Percentiles rank a stretch among this genome's conserved stretches.
Conservation (phyloP, 2,329 filamentous ascomycete genomes). For the Fusarium hostae region DNA sequence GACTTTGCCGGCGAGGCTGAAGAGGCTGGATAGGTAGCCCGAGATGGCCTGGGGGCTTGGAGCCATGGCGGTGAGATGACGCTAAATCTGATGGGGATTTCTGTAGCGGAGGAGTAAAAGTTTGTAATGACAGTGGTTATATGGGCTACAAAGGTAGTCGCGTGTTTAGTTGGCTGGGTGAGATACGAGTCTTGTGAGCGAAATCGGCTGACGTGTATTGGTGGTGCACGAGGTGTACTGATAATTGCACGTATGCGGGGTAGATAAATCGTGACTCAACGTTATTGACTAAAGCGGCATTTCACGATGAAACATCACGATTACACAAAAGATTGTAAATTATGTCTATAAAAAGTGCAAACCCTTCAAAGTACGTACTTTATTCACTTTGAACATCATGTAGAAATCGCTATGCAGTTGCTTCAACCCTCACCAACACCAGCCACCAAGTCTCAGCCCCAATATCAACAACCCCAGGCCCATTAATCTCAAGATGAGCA, state of each 20-base stretch:
- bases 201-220: slow-evolving; percentile 22
- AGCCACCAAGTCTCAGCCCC: slow-evolving; percentile 51
- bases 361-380: too few species aligned
- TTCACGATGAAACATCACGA: not conserved
- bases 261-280: slow-evolving; percentile 15
- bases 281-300: not conserved
- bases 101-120: too few species aligned
- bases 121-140: not conserved
- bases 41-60: slow-evolving; percentile 13
- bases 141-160: not conserved
- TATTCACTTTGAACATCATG: too few species aligned
- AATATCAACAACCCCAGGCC: slow-evolving; percentile 42
- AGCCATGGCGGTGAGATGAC: slow-evolving; percentile 21
- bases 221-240: slow-evolving; percentile 17
- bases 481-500: slow-evolving; percentile 45
- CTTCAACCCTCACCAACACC: slow-evolving; percentile 42
- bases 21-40: slow-evolving; percentile 45
- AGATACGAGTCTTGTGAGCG: slow-evolving; percentile 21
- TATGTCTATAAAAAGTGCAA: too few species aligned
- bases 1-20: slow-evolving; percentile 45
- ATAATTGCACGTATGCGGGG: slow-evolving; percentile 23
- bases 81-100: not conserved
- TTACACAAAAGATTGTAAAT: not conserved
- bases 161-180: not conserved
- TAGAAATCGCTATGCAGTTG: not conserved